Evolutionary conservation across 208 protist species (phyloP).

Genomic region (Acanthamoeba sp.): DNA sequence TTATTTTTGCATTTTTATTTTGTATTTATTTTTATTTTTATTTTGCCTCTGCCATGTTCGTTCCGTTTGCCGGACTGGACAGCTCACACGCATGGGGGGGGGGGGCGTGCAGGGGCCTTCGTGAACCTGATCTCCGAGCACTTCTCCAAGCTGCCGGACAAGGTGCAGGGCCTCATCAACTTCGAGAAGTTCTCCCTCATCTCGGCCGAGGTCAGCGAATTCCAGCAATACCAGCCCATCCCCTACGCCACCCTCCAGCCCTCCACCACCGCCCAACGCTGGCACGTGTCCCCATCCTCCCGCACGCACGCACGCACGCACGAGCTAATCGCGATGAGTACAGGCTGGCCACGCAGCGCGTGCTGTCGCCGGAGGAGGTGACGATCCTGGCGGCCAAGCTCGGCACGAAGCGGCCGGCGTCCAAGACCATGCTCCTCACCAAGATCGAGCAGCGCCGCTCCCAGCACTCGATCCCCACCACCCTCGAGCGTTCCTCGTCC

Average conservation of each 20-base stretch:
- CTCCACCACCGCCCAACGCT: background rate
- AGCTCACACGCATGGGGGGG: background rate
- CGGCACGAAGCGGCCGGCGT: background rate
- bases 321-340: background rate
- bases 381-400: background rate
- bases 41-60: no score
- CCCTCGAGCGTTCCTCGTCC: background rate
- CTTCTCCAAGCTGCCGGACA: conserved; percentile 4
- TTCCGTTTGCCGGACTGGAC: background rate
- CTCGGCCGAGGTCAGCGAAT: background rate
- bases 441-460: conserved; percentile 23
- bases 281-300: background rate
- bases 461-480: background rate
- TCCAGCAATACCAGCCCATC: conserved; percentile 11
- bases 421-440: conserved; percentile 1
- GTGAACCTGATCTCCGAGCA: background rate
- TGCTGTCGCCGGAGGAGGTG: background rate
- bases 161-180: conserved; percentile 32
- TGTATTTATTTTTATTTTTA: no score
- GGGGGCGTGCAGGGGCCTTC: conserved; percentile 3
- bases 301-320: background rate
- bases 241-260: background rate
- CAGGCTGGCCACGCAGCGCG: background rate
- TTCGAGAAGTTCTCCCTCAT: conserved; percentile 58
- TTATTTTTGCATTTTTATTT: no score